These are phyloP conservation scores for Pulveroboletus sp. DNA, from an alignment of 768 basidiomycete genomes.

Conservation along the genomic window DNA sequence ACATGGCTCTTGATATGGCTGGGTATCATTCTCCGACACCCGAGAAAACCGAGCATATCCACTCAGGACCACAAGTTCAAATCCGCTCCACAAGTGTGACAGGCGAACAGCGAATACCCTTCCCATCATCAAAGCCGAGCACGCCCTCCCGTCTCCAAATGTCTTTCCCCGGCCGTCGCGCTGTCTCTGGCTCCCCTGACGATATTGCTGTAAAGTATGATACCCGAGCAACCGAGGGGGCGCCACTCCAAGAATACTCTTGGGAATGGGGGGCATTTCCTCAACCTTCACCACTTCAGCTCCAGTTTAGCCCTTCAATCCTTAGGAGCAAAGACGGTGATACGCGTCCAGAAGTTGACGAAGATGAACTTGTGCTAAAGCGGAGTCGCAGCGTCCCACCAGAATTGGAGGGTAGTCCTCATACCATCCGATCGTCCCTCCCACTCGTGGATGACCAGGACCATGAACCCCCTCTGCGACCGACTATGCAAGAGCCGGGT, in stretches of 20 bases:
- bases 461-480: slow-evolving; percentile 12
- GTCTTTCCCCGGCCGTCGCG: slow-evolving; percentile 42
- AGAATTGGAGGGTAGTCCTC: slow-evolving; percentile 43
- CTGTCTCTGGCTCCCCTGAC: slow-evolving; percentile 60
- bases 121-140: slow-evolving; percentile 19
- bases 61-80: slow-evolving; percentile 11
- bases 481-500: slow-evolving; percentile 1
- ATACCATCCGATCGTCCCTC: slow-evolving; percentile 18
- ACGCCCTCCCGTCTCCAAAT: slow-evolving; percentile 24
- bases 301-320: slow-evolving; percentile 37
- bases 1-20: slow-evolving; percentile 75
- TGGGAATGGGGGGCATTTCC: slow-evolving; percentile 97
- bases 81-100: slow-evolving; percentile 1
- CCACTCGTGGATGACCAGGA: slow-evolving; percentile 23
- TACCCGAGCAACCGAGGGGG: slow-evolving; percentile 4
- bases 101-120: slow-evolving; percentile 14
- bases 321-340: slow-evolving; percentile 18
- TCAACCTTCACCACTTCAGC: slow-evolving; percentile 64
- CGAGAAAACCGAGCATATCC: neutral
- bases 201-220: slow-evolving; percentile 31
- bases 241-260: slow-evolving; percentile 63
- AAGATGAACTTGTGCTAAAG: slow-evolving; percentile 29
- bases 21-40: slow-evolving; percentile 59
- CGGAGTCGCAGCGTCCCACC: slow-evolving; percentile 60
- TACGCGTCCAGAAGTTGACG: slow-evolving; percentile 9